Conservation (phyloP, 1,284 basidiomycete species). For the Neolentinus lepideus region DNA sequence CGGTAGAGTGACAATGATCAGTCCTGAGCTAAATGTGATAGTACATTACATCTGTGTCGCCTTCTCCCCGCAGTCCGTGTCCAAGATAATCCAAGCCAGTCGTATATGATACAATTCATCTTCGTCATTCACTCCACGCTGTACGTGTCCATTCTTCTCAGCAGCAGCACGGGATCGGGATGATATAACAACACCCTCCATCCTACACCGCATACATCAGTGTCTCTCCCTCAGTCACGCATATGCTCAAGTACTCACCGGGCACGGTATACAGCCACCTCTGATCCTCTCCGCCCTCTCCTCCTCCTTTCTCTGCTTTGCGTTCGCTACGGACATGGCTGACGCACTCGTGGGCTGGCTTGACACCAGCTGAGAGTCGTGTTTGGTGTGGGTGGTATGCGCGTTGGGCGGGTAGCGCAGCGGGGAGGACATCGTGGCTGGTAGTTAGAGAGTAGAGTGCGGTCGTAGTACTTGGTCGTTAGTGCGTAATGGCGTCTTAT, state of each 20-base stretch:
- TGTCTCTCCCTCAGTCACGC: background rate
- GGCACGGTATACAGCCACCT: slow-evolving; percentile 20
- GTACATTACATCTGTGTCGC: too few species aligned
- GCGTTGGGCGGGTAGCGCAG: background rate
- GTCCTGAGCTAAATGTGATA: too few species aligned
- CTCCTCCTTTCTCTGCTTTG: background rate
- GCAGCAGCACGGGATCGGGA: slow-evolving; percentile 16
- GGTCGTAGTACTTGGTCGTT: background rate
- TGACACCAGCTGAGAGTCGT: background rate
- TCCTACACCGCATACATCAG: slow-evolving; percentile 6
- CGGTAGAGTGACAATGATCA: too few species aligned
- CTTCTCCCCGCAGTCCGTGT: too few species aligned
- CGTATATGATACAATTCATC: too few species aligned
- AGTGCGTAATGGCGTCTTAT: background rate
- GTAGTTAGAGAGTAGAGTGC: background rate
- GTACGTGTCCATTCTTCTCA: background rate
- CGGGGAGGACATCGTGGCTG: background rate
- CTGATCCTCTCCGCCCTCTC: slow-evolving; percentile 12
- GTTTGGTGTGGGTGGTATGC: background rate
- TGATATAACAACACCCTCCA: slow-evolving; percentile 14
- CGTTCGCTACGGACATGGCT: background rate
- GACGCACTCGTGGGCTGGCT: background rate
- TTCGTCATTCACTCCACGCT: too few species aligned
- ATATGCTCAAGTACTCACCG: slow-evolving; percentile 10
- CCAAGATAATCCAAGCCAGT: too few species aligned